These are phyloP conservation scores for Tylopilus intermedius DNA, from an alignment of 768 basidiomycete species.

Conservation along the genomic window DNA sequence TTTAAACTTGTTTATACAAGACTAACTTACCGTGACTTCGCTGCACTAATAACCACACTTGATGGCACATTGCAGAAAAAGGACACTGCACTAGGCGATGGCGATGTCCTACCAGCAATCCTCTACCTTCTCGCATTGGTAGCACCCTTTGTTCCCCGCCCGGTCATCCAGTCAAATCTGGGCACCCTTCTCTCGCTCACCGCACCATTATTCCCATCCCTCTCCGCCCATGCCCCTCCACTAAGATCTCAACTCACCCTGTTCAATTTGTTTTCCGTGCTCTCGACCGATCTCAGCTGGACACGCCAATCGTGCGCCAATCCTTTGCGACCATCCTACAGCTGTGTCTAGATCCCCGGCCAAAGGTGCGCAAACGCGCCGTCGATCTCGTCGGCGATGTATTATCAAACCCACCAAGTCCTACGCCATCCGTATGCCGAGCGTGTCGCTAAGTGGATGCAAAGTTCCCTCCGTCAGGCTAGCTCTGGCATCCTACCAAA, in stretches of 20 bases:
- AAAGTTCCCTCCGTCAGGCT: slow-evolving; percentile 60
- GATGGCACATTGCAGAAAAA: slow-evolving; percentile 69
- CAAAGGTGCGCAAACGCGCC: slow-evolving; percentile 91
- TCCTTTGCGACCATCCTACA: slow-evolving; percentile 82
- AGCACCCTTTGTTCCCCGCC: slow-evolving; percentile 48
- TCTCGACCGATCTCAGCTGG: slow-evolving; percentile 70
- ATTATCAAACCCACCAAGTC: slow-evolving; percentile 70
- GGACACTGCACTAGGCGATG: slow-evolving; percentile 67
- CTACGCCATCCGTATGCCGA: slow-evolving; percentile 86
- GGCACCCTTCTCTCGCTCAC: slow-evolving; percentile 67
- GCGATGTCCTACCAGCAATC: slow-evolving; percentile 34
- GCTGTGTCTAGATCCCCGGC: slow-evolving; percentile 79
- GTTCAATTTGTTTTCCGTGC: slow-evolving; percentile 62
- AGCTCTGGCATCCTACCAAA: slow-evolving; percentile 57
- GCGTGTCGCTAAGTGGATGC: slow-evolving; percentile 75
- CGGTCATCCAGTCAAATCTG: slow-evolving; percentile 73
- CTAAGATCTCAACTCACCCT: slow-evolving; percentile 83
- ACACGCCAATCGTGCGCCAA: slow-evolving; percentile 64
- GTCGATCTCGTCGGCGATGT: slow-evolving; percentile 80
- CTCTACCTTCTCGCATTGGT: slow-evolving; percentile 35
- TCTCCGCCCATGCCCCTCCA: slow-evolving; percentile 65
- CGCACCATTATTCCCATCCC: slow-evolving; percentile 69
- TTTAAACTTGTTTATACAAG: no score
- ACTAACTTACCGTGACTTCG: slow-evolving; percentile 23
- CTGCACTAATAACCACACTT: slow-evolving; percentile 81